Percentiles rank a stretch among this genome's conserved stretches.
Conservation (phyloP, 441 rosid genomes). For the Erodium moschatum region DNA sequence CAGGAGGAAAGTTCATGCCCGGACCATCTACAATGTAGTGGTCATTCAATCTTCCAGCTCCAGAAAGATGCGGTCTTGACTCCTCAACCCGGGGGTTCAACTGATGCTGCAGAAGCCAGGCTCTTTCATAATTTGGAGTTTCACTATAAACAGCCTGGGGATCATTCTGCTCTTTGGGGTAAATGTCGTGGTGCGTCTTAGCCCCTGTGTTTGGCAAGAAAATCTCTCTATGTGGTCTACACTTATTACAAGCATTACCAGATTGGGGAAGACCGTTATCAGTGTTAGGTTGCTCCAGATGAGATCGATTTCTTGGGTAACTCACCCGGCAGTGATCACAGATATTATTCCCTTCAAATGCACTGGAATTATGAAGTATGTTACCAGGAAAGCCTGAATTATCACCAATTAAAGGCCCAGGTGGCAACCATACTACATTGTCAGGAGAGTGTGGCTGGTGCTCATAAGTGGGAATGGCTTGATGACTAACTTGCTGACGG, state of each 20-base stretch:
- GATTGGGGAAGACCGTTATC: constrained; percentile 46
- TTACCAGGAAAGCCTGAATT: constrained; percentile 71
- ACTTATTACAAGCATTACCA: constrained; percentile 43
- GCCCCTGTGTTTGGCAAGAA: constrained; percentile 47
- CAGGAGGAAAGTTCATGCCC: constrained; percentile 46
- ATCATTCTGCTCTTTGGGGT: constrained; percentile 46
- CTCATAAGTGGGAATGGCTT: constrained; percentile 34
- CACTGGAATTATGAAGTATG: constrained; percentile 46
- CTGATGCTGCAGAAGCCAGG: constrained; percentile 64
- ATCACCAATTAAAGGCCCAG: constrained; percentile 50
- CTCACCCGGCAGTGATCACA: constrained; percentile 60
- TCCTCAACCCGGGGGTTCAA: constrained; percentile 52
- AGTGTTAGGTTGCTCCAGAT: constrained; percentile 50
- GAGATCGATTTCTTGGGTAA: constrained; percentile 51
- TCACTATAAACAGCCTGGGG: constrained; percentile 38
- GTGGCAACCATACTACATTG: constrained; percentile 63
- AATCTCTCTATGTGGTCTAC: constrained; percentile 44
- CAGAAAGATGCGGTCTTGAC: constrained; percentile 44
- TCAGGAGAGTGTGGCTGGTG: constrained; percentile 54
- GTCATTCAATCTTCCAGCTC: constrained; percentile 61
- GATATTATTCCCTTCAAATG: constrained; percentile 46
- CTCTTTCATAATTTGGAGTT: constrained; percentile 55
- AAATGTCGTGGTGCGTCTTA: constrained; percentile 39
- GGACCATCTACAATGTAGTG: constrained; percentile 51
- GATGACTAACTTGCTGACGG: constrained; percentile 47